Conservation (phyloP, 108 stramenopile species). For the Thalassiosira profunda region DNA sequence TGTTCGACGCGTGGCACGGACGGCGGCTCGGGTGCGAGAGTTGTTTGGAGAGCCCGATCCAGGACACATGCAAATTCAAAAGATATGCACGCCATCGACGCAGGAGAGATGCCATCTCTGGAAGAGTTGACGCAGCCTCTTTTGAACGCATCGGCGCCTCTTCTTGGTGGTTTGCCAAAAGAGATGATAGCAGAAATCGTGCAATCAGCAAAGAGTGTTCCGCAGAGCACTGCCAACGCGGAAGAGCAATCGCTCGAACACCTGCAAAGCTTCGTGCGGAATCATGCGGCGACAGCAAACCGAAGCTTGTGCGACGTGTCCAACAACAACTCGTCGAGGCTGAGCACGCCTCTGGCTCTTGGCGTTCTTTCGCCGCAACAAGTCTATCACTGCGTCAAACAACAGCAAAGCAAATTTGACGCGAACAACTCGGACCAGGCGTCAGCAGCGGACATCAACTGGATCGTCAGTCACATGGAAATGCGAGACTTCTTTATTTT, state of each 20-base stretch:
- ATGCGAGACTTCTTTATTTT: conserved; percentile 83
- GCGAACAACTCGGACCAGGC: conserved; percentile 2
- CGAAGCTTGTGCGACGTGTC: conserved; percentile 62
- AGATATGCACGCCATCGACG: conserved; percentile 11
- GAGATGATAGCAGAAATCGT: conserved; percentile 15
- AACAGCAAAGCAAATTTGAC: conserved; percentile 27
- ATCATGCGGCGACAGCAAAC: conserved; percentile 54
- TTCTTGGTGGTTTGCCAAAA: conserved; percentile 29
- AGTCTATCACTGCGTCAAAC: conserved; percentile 45
- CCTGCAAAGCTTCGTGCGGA: conserved; percentile 46
- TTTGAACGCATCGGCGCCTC: conserved; percentile 14
- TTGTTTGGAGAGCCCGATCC: conserved; percentile 21
- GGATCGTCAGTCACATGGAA: conserved; percentile 71
- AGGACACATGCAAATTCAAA: background rate
- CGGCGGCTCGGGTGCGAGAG: conserved; percentile 31
- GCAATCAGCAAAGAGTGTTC: conserved; percentile 19
- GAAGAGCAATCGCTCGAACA: conserved; percentile 46
- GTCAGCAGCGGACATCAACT: conserved; percentile 28
- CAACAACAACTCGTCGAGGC: conserved; percentile 54
- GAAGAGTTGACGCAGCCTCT: conserved; percentile 44
- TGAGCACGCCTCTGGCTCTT: conserved; percentile 51
- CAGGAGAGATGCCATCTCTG: conserved; percentile 49
- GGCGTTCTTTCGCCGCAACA: conserved; percentile 61
- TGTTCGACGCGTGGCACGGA: conserved; percentile 59
- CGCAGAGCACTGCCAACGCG: background rate